These are phyloP conservation scores for Russula abietina DNA, from an alignment of 768 basidiomycete species.

Conservation along the genomic window DNA sequence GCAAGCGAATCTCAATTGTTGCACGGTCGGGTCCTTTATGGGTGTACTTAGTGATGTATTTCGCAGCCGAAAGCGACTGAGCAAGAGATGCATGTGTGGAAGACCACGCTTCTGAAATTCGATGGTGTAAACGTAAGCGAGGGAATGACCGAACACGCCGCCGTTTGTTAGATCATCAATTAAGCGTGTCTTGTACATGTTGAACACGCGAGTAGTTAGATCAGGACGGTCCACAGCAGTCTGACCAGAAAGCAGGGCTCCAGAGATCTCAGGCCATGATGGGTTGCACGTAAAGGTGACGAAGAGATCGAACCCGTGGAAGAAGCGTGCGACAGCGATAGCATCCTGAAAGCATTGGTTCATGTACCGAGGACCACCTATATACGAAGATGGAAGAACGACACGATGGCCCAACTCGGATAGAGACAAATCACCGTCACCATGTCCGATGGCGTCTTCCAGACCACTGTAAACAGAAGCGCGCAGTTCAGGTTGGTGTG, in stretches of 20 bases:
- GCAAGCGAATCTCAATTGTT: no score
- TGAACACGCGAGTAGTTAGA: conserved; percentile 42
- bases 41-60: background rate
- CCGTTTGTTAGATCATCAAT: no score
- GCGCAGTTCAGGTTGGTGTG: no score
- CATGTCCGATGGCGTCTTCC: background rate
- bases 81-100: conserved; percentile 47
- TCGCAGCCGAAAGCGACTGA: background rate
- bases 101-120: conserved; percentile 47
- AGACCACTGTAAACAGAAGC: background rate
- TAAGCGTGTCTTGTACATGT: conserved; percentile 32
- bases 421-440: conserved; percentile 31
- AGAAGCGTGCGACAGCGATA: conserved; percentile 39
- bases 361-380: conserved; percentile 40
- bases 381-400: conserved; percentile 40
- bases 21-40: background rate
- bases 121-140: conserved; percentile 27
- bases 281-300: background rate
- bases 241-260: conserved; percentile 25
- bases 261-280: background rate
- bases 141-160: conserved; percentile 34
- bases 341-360: conserved; percentile 40
- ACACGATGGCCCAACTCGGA: conserved; percentile 31
- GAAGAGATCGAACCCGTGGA: conserved; percentile 40
- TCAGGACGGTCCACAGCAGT: conserved; percentile 42